A percentile compares a stretch with the other conserved stretches of the same genome.
Conservation (phyloP, 768 basidiomycete species). For the Termitomyces bulborhizus region DNA sequence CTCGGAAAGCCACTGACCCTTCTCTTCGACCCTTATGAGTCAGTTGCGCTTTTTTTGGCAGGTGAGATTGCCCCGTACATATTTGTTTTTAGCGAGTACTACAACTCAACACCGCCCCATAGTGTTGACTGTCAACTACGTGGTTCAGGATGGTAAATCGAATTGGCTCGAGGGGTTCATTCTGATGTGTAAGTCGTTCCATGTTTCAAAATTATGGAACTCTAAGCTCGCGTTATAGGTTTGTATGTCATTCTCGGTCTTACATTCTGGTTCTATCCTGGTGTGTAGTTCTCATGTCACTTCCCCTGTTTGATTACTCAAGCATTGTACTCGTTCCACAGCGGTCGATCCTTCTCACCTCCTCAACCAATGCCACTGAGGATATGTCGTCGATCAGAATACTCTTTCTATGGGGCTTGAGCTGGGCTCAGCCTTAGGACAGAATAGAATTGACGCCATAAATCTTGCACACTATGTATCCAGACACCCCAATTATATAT, state of each 20-base stretch:
- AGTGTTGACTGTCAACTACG: slow-evolving; percentile 83
- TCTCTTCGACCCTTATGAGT: slow-evolving; percentile 85
- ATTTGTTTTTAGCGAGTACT: no score
- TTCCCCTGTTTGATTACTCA: no score
- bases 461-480: no score
- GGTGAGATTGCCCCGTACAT: slow-evolving; percentile 18
- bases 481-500: no score
- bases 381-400: no score
- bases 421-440: no score
- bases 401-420: no score
- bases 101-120: neutral
- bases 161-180: slow-evolving; percentile 87
- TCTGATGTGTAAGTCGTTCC: slow-evolving; percentile 49
- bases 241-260: slow-evolving; percentile 69
- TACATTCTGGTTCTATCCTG: slow-evolving; percentile 60
- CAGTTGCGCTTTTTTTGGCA: slow-evolving; percentile 51
- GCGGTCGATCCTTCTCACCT: slow-evolving; percentile 27
- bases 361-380: slow-evolving; percentile 16
- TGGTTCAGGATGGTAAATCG: slow-evolving; percentile 79
- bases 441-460: no score
- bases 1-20: slow-evolving; percentile 74
- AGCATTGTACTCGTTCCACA: neutral
- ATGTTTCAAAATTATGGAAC: neutral
- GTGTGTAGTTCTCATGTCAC: slow-evolving; percentile 16
- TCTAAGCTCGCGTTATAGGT: slow-evolving; percentile 25